Evolutionary conservation across 1,284 basidiomycete species (phyloP), one percentile per base, ranked within the genome.

Genomic region (Irpex sp.): DNA sequence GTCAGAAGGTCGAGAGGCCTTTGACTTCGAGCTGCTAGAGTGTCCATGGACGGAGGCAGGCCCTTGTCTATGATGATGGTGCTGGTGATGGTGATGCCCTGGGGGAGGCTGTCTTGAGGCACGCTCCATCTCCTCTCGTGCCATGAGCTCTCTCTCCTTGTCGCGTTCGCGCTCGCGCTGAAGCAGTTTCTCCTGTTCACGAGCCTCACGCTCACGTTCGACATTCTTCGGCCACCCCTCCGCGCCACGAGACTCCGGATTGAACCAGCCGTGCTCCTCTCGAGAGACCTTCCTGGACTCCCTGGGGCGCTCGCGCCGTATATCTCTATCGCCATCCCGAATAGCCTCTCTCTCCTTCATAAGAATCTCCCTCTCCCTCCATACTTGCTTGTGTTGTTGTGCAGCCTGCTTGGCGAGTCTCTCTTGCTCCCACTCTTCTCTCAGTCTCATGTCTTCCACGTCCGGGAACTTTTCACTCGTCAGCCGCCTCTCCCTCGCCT

Each of bases 31-130:
- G 35, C n/a, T 54, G 11, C 56, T 35, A 51, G 15, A 19, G 8
- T 33, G 54, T 26, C 36, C 36, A 37, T 49, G 59, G 8, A 55
- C 3, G 17, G 56, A 35, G 19, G 59, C 53, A 26, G 58, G 60
- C 43, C 47, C 55, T 26, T 67, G 65, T 35, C 69, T 70, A 43
- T 69, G 70, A 50, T 69, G 72, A 33, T 65, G 68, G 11, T 64
- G 57, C 46, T 67, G 67, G 46, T 61, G 64, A 49, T 68, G 67
- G 26, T 70, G 68, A 33, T 67, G 67, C 19, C 58, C 56, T 17
- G 57, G 53, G 47, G 63, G 21, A 17, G 13, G 57, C 2, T 51
- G 59, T 21, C 39, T 36, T 13, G 15, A 15, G 15, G 35, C 49
- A 37, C 53, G 53, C 11, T 53, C 60, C n/a, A 26, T 31, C 43